Percentiles rank a stretch among this genome's conserved stretches.
phyloP scores from a whole-genome alignment of 768 basidiomycete species.

The Kwoniella europaea region DNA sequence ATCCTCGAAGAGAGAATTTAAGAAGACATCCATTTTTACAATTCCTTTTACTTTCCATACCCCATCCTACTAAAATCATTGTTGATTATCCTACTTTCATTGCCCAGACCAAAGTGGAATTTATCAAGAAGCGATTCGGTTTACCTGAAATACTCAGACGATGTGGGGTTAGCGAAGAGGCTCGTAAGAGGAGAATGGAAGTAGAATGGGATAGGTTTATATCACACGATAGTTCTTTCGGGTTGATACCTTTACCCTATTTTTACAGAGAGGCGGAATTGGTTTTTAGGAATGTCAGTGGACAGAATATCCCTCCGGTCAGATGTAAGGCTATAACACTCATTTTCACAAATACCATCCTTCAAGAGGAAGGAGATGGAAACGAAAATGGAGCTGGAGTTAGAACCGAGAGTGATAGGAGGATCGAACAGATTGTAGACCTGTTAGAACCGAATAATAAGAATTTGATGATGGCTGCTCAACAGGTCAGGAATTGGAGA shows the following conservation, averaged over 20 bases:
- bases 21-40: conserved; percentile 3
- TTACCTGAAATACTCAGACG: background rate
- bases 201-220: conserved; percentile 1
- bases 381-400: background rate
- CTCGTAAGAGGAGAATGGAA: background rate
- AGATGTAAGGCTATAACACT: background rate
- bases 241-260: background rate
- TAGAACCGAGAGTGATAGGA: background rate
- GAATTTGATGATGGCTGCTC: background rate
- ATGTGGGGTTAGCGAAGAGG: background rate
- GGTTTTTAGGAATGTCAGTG: background rate
- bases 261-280: background rate
- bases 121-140: background rate
- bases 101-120: background rate
- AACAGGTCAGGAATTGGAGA: background rate
- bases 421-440: conserved; percentile 4
- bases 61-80: background rate
- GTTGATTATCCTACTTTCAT: background rate
- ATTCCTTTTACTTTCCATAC: background rate
- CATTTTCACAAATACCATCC: background rate
- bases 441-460: background rate
- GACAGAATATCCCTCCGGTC: background rate
- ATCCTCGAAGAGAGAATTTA: background rate
- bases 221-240: background rate
- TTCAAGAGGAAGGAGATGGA: background rate